Evolutionary conservation across 2,329 filamentous ascomycete genomes (phyloP).

Genomic region (Penicillium psychrosexuale): DNA sequence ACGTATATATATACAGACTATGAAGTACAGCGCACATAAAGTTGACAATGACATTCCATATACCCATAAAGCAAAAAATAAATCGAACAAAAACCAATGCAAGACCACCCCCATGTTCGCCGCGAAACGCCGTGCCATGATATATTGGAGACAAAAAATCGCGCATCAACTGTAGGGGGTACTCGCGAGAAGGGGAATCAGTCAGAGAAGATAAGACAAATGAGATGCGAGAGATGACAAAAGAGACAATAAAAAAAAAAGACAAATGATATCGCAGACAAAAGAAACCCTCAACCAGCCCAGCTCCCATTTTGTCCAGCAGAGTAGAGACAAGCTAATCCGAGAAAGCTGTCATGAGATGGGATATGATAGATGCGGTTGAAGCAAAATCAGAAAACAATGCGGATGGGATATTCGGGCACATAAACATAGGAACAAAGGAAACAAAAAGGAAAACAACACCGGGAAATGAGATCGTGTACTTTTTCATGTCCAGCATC

Average conservation of each 20-base stretch:
- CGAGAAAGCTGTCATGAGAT: background rate
- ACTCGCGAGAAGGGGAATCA: conserved; percentile 21
- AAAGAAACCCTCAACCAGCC: conserved; percentile 2
- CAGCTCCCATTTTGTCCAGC: background rate
- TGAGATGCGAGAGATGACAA: background rate
- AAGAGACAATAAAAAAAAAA: background rate
- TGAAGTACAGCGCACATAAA: background rate
- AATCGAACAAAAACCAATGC: conserved; percentile 3
- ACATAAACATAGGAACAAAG: background rate
- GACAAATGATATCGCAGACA: conserved; percentile 6
- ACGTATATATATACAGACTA: background rate
- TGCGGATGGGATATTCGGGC: conserved; percentile 4
- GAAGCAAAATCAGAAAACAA: background rate
- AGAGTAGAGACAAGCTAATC: background rate
- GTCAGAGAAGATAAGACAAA: background rate
- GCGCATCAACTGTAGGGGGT: conserved; percentile 21
- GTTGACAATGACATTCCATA: background rate
- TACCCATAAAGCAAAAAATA: background rate
- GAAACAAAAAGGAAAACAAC: background rate
- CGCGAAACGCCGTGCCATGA: conserved; percentile 24
- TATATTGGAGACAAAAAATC: conserved; percentile 12
- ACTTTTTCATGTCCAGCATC: conserved; percentile 7
- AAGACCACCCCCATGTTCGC: conserved; percentile 13
- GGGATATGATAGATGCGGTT: background rate
- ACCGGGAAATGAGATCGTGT: conserved; percentile 1